Base-by-base conservation (phyloP, 768 basidiomycete species). In the Rhizopogon vesiculosus region DNA sequence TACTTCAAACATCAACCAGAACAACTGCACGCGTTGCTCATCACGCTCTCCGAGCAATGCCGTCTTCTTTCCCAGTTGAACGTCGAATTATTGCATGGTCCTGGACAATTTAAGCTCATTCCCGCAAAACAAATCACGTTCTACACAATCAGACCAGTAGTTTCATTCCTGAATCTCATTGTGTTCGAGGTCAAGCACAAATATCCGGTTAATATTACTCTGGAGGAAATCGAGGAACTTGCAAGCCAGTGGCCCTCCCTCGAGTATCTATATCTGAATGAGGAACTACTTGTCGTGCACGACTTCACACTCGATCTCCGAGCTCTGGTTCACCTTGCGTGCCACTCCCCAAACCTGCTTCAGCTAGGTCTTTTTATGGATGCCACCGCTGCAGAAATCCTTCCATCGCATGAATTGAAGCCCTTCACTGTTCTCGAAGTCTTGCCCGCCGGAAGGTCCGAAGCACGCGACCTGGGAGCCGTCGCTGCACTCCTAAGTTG, bases 191-290 rank as follows among this genome's bases (percentile, higher is more conserved):
- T 69, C 13, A 59, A 64, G 6, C 67, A 69, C 56, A 66, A 63
- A 19, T 66, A 62, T 43, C 68, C 67, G 1, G 63, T 69, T 48
- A 58, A 45, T 16, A 61, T 83, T 45, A 67, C 68, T 6, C 70
- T 71, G 2, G 70, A 70, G 9, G 74, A 82, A 15, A 58, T 83
- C 19, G 76, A 78, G 39, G 64, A 70, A 13, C 65, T 83, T 3
- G 79, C 80, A 3, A 59, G 62, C 22, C 68, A 70, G 7, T 79
- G 78, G 75, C 78, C 78, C 1, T 66, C 74, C 5, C 59, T 80
- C 8, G 75, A 78, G 53, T 68, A 54, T 19, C 69, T 83, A 18
- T 53, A 76, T 9, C 62, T 83, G 10, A 82, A 80, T 55, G 70
- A 70, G 6, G 79, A 81, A 53, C 80, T 81, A 0, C 66, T 75